Evolutionary conservation across 805 yeast species (phyloP).

Genomic region (Candida tibetensis): DNA sequence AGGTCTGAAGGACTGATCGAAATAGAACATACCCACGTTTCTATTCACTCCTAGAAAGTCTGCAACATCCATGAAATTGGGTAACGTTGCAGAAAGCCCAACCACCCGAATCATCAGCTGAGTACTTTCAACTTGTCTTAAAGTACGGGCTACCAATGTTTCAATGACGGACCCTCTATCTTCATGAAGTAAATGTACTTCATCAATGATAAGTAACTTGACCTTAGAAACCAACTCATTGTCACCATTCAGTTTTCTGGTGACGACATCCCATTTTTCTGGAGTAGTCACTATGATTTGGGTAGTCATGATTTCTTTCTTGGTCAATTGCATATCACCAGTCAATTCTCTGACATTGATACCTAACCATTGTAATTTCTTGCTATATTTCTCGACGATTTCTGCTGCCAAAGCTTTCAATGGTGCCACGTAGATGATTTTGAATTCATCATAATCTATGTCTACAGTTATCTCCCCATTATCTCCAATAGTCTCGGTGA

Average conservation of each 20-base stretch:
- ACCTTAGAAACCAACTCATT: constrained; percentile 81
- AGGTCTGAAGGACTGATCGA: constrained; percentile 91
- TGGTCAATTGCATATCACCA: constrained; percentile 92
- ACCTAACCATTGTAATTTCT: constrained; percentile 79
- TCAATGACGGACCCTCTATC: constrained; percentile 98
- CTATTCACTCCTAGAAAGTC: constrained; percentile 91
- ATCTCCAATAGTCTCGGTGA: constrained; percentile 50
- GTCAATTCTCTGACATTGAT: constrained; percentile 84
- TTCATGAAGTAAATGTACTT: constrained; percentile 94
- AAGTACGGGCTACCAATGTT: constrained; percentile 89
- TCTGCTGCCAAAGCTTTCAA: constrained; percentile 94
- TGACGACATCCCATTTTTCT: constrained; percentile 97
- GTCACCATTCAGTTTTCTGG: constrained; percentile 89
- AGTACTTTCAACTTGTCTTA: constrained; percentile 90
- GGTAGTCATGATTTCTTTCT: constrained; percentile 73
- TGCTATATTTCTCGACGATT: constrained; percentile 84
- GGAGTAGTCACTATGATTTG: constrained; percentile 93
- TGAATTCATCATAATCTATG: constrained; percentile 79
- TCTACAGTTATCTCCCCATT: constrained; percentile 50
- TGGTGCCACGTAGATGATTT: constrained; percentile 91
- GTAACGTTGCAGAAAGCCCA: constrained; percentile 91
- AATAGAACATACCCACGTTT: constrained; percentile 87
- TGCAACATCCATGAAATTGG: constrained; percentile 89
- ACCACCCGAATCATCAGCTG: constrained; percentile 93
- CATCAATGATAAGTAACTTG: constrained; percentile 85